Conservation (phyloP, 2,329 filamentous ascomycete species). For the Aspergillus jensenii region DNA sequence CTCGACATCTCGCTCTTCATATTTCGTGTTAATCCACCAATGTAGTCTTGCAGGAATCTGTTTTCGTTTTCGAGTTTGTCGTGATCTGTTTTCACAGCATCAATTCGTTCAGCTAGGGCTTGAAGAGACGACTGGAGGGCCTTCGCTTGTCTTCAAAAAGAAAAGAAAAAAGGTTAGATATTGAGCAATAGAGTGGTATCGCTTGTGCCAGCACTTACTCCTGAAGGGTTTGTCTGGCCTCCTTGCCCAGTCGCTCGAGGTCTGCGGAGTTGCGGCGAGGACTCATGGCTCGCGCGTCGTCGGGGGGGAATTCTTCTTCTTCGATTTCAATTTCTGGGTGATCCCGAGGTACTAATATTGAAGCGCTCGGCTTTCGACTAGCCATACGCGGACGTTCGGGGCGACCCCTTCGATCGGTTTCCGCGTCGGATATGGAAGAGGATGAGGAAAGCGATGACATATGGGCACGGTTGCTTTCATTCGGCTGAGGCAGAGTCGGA, state of each 20-base stretch:
- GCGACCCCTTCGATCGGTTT: constrained; percentile 44
- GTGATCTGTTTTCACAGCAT: constrained; percentile 90
- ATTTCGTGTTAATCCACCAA: constrained; percentile 87
- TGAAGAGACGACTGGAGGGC: constrained; percentile 84
- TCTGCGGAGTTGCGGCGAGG: constrained; percentile 88
- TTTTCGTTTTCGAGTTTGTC: constrained; percentile 97
- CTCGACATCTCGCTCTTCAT: constrained; percentile 58
- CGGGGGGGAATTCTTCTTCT: constrained; percentile 75
- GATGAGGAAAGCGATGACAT: constrained; percentile 46
- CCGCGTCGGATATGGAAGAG: constrained; percentile 50
- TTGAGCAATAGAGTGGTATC: neutral
- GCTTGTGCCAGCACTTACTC: constrained; percentile 48
- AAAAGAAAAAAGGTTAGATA: neutral
- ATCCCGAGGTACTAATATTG: constrained; percentile 78
- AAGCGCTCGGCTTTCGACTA: constrained; percentile 76
- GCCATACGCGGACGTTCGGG: constrained; percentile 65
- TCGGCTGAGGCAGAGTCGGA: constrained; percentile 40
- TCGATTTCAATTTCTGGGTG: constrained; percentile 70
- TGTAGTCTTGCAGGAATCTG: constrained; percentile 96
- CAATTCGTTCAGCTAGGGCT: constrained; percentile 88
- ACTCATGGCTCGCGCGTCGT: constrained; percentile 93
- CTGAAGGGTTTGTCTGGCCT: constrained; percentile 67
- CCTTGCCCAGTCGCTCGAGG: constrained; percentile 80
- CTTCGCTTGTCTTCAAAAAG: constrained; percentile 71
- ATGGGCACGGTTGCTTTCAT: constrained; percentile 39